Base-by-base conservation (phyloP, 2,329 filamentous ascomycete species). In the Aspergillus tamarii region DNA sequence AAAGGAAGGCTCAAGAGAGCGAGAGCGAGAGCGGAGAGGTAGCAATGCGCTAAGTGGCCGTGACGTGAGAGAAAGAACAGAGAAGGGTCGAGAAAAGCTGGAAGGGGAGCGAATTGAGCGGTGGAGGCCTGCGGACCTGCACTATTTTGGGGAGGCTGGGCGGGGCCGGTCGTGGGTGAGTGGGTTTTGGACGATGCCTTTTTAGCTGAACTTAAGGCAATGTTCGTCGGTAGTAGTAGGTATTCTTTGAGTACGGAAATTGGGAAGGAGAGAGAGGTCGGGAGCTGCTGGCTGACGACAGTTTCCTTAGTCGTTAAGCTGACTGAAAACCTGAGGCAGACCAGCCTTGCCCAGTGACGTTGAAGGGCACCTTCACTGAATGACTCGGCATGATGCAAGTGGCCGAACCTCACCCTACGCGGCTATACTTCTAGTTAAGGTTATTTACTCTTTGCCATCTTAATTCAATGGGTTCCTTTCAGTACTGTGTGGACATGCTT, bases 71-170 rank as follows among this genome's bases (percentile, higher is more conserved):
- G 50, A 58, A 39, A 21, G 46, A 21, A 62, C 46, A 60, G 59
- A 50, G 46, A 53, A 45, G 30, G 14, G 23, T 39, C 53, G 36
- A 57, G 43, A 53, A 50, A 43, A 50, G 57, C 48, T 34, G 45
- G 46, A 55, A 54, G 46, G 53, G n/a, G 23, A 54, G 28, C 26
- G 57, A 65, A 67, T 67, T 69, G 61, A 63, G 62, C 56, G 64
- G 62, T 62, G 53, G 63, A 43, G 52, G 56, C 28, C 60, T 30
- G 57, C 60, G 57, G 56, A 57, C 34, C 26, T 46, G 43, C 57
- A 56, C 50, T 57, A 53, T 52, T 39, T 56, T 50, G 57, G 54
- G 66, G 64, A 69, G 66, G 66, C 63, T 70, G 65, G 68, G 66
- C 62, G 62, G 68, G 62, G 65, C 61, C 32, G 50, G 59, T 60